Percentiles rank a stretch among this genome's conserved stretches.
Conservation (phyloP, 2,329 filamentous ascomycete genomes). For the Fusarium denticulatum region DNA sequence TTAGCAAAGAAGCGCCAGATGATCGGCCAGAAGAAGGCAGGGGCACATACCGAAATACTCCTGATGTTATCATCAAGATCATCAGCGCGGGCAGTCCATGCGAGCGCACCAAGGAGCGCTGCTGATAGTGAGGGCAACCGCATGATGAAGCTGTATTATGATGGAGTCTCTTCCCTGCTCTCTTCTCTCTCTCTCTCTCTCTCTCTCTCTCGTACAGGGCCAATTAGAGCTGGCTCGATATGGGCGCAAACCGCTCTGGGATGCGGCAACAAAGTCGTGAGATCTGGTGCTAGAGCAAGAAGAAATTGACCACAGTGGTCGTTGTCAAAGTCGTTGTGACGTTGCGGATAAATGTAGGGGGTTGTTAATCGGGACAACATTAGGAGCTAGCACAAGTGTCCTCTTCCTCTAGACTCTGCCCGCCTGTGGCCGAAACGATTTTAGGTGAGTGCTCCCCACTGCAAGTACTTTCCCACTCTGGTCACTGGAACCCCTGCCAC, state of each 20-base stretch:
- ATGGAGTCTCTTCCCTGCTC: conserved; percentile 4
- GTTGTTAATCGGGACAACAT: conserved; percentile 25
- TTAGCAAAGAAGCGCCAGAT: conserved; percentile 29
- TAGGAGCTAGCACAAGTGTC: conserved; percentile 45
- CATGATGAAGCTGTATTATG: conserved; percentile 51
- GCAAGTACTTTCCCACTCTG: conserved; percentile 24
- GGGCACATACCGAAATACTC: conserved; percentile 59
- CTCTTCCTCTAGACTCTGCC: conserved; percentile 32
- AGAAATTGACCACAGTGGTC: conserved; percentile 35
- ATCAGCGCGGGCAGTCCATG: conserved; percentile 61
- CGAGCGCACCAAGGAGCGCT: conserved; percentile 60
- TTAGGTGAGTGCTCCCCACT: conserved; percentile 42
- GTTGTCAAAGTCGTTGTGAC: conserved; percentile 35
- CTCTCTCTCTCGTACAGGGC: conserved; percentile 14
- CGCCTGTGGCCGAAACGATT: conserved; percentile 27
- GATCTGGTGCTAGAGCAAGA: neutral
- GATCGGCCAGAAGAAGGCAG: neutral
- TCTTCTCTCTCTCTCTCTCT: conserved; percentile 10
- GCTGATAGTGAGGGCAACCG: conserved; percentile 59
- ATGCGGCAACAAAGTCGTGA: conserved; percentile 26
- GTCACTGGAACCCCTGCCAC: conserved; percentile 6
- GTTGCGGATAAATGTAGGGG: conserved; percentile 41
- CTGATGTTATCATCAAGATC: conserved; percentile 61
- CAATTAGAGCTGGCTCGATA: conserved; percentile 33
- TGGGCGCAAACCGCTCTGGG: conserved; percentile 34